Evolutionary conservation across 2,329 filamentous ascomycete genomes (phyloP).

Genomic region (Hirsutella thompsonii): DNA sequence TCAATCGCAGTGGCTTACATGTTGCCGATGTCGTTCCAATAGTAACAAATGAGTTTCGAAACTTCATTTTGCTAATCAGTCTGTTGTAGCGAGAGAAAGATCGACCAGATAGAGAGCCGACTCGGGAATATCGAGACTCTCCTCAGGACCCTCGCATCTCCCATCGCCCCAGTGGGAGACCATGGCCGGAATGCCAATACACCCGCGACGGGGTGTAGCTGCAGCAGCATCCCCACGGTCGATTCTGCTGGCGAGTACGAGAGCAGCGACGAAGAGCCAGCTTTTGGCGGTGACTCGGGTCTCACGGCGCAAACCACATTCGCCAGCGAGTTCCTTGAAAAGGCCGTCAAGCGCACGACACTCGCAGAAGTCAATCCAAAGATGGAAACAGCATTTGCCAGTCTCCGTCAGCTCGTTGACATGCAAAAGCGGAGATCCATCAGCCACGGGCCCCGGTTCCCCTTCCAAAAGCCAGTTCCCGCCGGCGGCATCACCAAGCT

Average conservation of each 20-base stretch:
- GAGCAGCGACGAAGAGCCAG: constrained; percentile 25
- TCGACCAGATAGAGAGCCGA: constrained; percentile 32
- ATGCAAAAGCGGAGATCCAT: constrained; percentile 31
- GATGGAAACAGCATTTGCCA: constrained; percentile 38
- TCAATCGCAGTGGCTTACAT: background rate
- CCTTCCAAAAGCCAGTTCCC: constrained; percentile 30
- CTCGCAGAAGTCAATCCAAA: constrained; percentile 32
- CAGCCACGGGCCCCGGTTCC: constrained; percentile 30
- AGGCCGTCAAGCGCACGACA: constrained; percentile 34
- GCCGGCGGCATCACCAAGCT: constrained; percentile 34
- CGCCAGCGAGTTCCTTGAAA: constrained; percentile 40
- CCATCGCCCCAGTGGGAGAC: constrained; percentile 11
- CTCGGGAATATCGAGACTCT: constrained; percentile 31
- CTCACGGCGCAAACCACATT: constrained; percentile 38
- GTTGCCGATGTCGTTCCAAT: no score
- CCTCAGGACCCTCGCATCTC: constrained; percentile 23
- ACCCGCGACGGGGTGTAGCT: constrained; percentile 13
- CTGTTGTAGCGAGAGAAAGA: constrained; percentile 35
- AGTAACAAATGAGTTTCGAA: no score
- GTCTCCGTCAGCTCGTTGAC: constrained; percentile 37
- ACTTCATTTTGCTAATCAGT: no score
- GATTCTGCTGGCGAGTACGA: constrained; percentile 21
- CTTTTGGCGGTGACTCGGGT: constrained; percentile 34
- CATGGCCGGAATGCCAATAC: constrained; percentile 6
- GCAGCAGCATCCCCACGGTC: constrained; percentile 12